Evolutionary conservation across 2,329 filamentous ascomycete genomes (phyloP).

Genomic region (Lanzia echinophila): DNA sequence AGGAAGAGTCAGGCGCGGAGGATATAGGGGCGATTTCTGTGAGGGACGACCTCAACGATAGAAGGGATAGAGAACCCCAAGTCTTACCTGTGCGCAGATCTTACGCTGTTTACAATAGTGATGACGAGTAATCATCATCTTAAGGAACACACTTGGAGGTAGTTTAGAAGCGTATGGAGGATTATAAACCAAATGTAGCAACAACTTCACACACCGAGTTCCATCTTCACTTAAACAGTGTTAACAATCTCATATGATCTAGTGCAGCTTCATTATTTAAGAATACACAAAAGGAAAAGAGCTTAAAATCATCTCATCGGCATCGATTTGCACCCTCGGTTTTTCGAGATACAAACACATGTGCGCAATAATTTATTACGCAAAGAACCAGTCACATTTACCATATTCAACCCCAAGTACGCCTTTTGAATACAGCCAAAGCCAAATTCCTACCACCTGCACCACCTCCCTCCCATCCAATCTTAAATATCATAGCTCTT

Average conservation of each 20-base stretch:
- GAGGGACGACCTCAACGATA: not conserved
- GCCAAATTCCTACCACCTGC: not conserved
- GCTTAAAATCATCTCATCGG: too few relatives aligned
- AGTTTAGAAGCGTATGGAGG: not conserved
- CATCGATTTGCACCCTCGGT: not conserved
- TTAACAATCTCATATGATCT: not conserved
- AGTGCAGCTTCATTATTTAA: conserved; percentile 8
- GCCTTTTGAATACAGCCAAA: conserved; percentile 18
- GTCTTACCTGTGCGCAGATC: not conserved
- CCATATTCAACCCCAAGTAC: conserved; percentile 25
- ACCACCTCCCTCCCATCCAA: conserved; percentile 4
- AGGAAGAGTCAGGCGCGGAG: not conserved
- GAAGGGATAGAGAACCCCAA: not conserved
- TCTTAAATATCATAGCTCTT: conserved; percentile 37
- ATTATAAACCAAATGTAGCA: not conserved
- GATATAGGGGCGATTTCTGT: not conserved
- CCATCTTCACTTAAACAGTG: not conserved
- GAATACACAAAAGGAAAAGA: conserved; percentile 1
- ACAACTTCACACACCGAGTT: too few relatives aligned
- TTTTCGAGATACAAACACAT: conserved; percentile 1
- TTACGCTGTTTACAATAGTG: conserved; percentile 9
- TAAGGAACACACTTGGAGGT: not conserved
- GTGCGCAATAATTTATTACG: conserved; percentile 2
- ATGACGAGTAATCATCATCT: not conserved
- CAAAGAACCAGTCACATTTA: conserved; percentile 11